Conservation (phyloP, 805 yeast genomes). For the Candida arabinofermentans region DNA sequence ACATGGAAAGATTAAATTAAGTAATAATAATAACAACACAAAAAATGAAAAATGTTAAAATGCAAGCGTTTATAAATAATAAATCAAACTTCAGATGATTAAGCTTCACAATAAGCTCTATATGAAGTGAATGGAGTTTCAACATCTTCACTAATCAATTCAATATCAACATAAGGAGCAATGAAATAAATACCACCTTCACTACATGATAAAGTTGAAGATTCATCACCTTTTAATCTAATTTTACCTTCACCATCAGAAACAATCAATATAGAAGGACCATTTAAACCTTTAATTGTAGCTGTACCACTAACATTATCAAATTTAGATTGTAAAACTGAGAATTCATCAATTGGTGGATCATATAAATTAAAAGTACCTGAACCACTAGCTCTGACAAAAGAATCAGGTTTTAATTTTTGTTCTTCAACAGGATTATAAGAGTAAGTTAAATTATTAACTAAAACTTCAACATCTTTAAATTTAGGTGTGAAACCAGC, state of each 20-base stretch:
- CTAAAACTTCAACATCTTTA: slow-evolving; percentile 89
- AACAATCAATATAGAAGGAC: slow-evolving; percentile 84
- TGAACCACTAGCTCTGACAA: slow-evolving; percentile 59
- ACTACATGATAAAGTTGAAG: slow-evolving; percentile 43
- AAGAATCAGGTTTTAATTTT: slow-evolving; percentile 68
- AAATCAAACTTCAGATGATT: slow-evolving; percentile 1
- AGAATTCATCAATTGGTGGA: slow-evolving; percentile 96
- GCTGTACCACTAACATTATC: slow-evolving; percentile 48
- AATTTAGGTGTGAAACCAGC: slow-evolving; percentile 99
- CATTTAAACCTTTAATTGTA: slow-evolving; percentile 58
- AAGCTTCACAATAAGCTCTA: slow-evolving; percentile 85
- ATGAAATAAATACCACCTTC: slow-evolving; percentile 82
- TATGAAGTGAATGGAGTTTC: slow-evolving; percentile 63
- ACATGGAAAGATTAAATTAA: no score
- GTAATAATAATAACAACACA: no score
- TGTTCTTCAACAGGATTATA: slow-evolving; percentile 90
- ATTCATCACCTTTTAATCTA: slow-evolving; percentile 38
- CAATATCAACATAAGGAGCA: slow-evolving; percentile 70
- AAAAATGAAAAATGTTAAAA: no score
- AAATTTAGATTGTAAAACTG: slow-evolving; percentile 82
- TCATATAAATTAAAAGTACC: slow-evolving; percentile 70
- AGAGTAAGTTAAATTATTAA: slow-evolving; percentile 84
- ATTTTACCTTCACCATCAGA: slow-evolving; percentile 76
- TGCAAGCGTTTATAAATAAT: not conserved
- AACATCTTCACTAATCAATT: slow-evolving; percentile 46